Conservation (phyloP, 2,329 filamentous ascomycete species). For the Alternaria triticimaculans region DNA sequence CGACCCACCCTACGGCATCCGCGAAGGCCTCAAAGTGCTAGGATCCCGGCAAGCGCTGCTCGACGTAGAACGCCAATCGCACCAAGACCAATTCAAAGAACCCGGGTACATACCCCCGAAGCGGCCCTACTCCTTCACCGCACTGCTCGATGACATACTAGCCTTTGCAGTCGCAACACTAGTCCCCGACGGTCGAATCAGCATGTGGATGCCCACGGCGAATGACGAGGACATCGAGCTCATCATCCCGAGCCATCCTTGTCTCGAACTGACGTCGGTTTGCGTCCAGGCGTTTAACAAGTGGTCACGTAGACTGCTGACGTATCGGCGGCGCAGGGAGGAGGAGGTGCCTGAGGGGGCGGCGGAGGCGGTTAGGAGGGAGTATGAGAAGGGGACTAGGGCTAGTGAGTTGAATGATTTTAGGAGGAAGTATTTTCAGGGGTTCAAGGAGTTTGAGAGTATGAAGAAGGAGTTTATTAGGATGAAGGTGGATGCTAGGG, state of each 20-base stretch:
- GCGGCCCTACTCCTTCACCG: slow-evolving; percentile 87
- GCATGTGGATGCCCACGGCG: slow-evolving; percentile 97
- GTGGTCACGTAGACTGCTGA: slow-evolving; percentile 90
- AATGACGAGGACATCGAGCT: slow-evolving; percentile 69
- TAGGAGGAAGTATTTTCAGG: slow-evolving; percentile 61
- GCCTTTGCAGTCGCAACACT: slow-evolving; percentile 79
- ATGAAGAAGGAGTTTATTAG: slow-evolving; percentile 38
- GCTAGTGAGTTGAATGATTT: slow-evolving; percentile 75
- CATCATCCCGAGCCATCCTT: slow-evolving; percentile 76
- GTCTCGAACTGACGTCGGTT: slow-evolving; percentile 73
- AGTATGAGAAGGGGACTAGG: slow-evolving; percentile 53
- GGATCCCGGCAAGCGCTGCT: slow-evolving; percentile 68
- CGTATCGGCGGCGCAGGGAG: slow-evolving; percentile 76
- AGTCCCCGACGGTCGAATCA: slow-evolving; percentile 78
- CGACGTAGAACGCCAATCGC: slow-evolving; percentile 31
- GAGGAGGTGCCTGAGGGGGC: slow-evolving; percentile 52
- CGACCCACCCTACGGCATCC: slow-evolving; percentile 93
- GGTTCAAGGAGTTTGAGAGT: slow-evolving; percentile 46
- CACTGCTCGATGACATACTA: slow-evolving; percentile 89
- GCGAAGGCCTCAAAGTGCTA: slow-evolving; percentile 88
- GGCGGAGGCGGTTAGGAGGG: slow-evolving; percentile 29
- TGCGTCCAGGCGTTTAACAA: slow-evolving; percentile 90
- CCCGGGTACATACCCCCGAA: slow-evolving; percentile 82
- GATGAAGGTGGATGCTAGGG: slow-evolving; percentile 23
- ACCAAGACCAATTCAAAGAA: slow-evolving; percentile 34